Conservation (phyloP, 768 basidiomycete species). For the Mrakia gelida region DNA sequence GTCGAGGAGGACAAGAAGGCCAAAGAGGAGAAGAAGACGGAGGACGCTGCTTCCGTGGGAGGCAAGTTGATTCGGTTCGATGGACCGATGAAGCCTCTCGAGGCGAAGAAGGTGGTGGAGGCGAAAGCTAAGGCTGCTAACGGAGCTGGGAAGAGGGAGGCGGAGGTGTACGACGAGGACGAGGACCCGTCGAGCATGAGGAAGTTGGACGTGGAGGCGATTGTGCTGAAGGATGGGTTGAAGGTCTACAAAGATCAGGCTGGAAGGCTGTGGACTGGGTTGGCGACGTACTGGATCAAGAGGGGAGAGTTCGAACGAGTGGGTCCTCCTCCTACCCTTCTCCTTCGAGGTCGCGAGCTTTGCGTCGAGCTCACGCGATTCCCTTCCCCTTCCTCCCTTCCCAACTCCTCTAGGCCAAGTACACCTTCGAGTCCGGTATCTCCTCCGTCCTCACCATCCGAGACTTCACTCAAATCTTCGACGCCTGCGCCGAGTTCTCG, state of each 20-base stretch:
- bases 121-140: neutral
- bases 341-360: neutral
- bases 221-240: conserved; percentile 81
- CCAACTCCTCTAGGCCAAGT: conserved; percentile 55
- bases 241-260: conserved; percentile 92
- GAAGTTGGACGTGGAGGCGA: conserved; percentile 78
- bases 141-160: conserved; percentile 20
- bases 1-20: conserved; percentile 43
- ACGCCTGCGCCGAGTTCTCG: conserved; percentile 89
- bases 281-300: conserved; percentile 98
- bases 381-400: neutral
- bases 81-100: conserved; percentile 54
- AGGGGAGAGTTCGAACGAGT: conserved; percentile 79
- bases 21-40: conserved; percentile 47
- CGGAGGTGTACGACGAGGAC: conserved; percentile 62
- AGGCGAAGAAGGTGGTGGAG: conserved; percentile 41
- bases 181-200: conserved; percentile 68
- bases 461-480: conserved; percentile 97
- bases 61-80: conserved; percentile 68
- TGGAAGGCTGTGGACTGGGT: conserved; percentile 88
- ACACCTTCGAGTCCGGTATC: conserved; percentile 83
- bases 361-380: neutral
- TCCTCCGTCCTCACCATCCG: conserved; percentile 80
- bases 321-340: neutral
- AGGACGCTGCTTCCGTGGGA: conserved; percentile 54